These are phyloP conservation scores for Tetracentron sinense DNA, from an alignment of 164 flowering plant species.

Conservation along the genomic window DNA sequence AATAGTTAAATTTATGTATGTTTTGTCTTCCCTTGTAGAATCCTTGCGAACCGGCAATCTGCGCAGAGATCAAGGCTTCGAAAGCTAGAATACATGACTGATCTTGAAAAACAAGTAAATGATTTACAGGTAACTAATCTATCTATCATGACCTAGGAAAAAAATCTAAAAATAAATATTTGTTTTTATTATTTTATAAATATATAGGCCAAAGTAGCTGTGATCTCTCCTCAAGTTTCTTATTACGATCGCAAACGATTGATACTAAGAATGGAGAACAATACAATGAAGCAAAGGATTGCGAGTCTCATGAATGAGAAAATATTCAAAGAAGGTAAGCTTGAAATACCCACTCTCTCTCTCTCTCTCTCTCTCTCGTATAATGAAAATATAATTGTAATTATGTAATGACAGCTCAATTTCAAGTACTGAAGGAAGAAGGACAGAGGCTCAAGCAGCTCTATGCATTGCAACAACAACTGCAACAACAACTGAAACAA, in stretches of 20 bases:
- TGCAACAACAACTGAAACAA: too few relatives aligned
- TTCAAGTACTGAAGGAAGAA: slow-evolving; percentile 18
- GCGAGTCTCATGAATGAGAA: neutral
- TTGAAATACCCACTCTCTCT: neutral
- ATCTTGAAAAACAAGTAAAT: slow-evolving; percentile 17
- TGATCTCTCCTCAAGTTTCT: slow-evolving; percentile 22
- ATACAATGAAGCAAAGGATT: slow-evolving; percentile 14
- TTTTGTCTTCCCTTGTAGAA: slow-evolving; percentile 7
- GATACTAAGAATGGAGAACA: slow-evolving; percentile 15
- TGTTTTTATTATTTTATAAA: neutral
- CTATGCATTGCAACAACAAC: neutral
- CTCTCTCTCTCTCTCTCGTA: neutral
- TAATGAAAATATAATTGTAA: too few relatives aligned
- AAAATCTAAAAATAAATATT: neutral
- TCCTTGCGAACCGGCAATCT: slow-evolving; percentile 23
- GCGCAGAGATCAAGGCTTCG: slow-evolving; percentile 22
- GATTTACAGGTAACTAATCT: neutral
- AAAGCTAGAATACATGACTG: slow-evolving; percentile 12
- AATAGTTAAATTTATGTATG: too few relatives aligned
- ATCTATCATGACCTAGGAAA: neutral
- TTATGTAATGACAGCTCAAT: slow-evolving; percentile 28
- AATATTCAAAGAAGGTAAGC: slow-evolving; percentile 21
- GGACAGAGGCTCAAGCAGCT: slow-evolving; percentile 16
- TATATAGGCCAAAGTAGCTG: slow-evolving; percentile 15
- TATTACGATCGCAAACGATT: neutral